Evolutionary conservation across 176 grass and related monocot genomes (phyloP).

Genomic region (Elaeis guineensis): DNA sequence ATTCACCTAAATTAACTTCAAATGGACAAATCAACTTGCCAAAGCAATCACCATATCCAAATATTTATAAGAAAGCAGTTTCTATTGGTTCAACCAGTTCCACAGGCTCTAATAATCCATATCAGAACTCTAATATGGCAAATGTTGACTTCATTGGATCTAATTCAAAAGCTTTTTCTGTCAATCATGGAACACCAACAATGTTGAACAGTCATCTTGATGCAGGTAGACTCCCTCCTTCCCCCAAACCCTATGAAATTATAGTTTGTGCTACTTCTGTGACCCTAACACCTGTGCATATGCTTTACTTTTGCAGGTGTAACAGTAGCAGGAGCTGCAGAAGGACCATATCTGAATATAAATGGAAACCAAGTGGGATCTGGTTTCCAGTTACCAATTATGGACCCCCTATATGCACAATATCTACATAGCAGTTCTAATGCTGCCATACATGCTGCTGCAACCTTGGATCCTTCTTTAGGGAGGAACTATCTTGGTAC

Average conservation of each 20-base stretch:
- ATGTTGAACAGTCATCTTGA: constrained; percentile 5
- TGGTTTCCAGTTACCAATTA: background rate
- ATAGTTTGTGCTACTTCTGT: too few species aligned
- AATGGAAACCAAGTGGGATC: constrained; percentile 15
- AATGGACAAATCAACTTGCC: too few species aligned
- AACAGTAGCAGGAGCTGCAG: background rate
- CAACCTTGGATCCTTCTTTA: background rate
- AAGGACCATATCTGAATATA: background rate
- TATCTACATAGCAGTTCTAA: background rate
- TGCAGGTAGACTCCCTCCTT: background rate
- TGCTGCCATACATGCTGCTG: background rate
- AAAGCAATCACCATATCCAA: too few species aligned
- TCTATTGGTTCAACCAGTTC: too few species aligned
- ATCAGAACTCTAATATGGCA: too few species aligned
- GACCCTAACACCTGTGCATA: too few species aligned
- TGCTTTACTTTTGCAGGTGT: background rate
- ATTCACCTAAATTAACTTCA: too few species aligned
- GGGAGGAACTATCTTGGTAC: constrained; percentile 2
- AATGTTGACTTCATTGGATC: too few species aligned
- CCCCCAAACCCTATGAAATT: too few species aligned
- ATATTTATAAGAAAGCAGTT: too few species aligned
- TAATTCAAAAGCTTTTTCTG: too few species aligned
- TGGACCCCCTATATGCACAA: background rate
- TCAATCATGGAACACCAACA: background rate
- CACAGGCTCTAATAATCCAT: too few species aligned